Base-by-base conservation (phyloP, 345 rosid species). In the Bruguiera parviflora region DNA sequence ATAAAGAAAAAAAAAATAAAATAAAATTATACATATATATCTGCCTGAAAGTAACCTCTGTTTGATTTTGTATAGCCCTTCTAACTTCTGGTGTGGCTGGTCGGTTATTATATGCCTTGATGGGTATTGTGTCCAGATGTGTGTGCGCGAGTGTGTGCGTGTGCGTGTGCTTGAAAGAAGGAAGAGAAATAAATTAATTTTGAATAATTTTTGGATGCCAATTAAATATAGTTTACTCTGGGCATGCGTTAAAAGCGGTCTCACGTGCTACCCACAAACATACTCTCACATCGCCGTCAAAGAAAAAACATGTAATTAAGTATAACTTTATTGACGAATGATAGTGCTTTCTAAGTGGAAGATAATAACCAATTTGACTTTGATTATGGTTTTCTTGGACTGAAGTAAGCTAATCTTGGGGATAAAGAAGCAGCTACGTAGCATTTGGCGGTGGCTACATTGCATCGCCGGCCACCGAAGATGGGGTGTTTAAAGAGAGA, bases 201-300 rank as follows among this genome's bases (percentile, higher is more conserved):
- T 13, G 5, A 43, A 11, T 13, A 13, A 43, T 43, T 11, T 43
- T 43, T 43, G 5, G 49, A 15, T 43, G 19, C 5, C 49, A 43
- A 43, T 43, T 43, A 11, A 60, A 27, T n/a, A 70, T 46, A 19
- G 16, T 27, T 28, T 64, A 20, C 8, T 43, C 6, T 8, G 43
- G 5, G 88, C 90, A 84, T 71, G 90, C 86, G 76, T 27, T 53
- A 78, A 84, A 84, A 86, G 90, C 49, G 49, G 18, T 28, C 61
- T 72, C 88, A 81, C 86, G 84, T 87, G 91, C 83, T 79, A 32
- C 49, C 80, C 87, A 76, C 77, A 37, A 65, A 58, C 63, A 59
- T 21, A 53, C 46, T 27, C 46, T 27, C 46, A 43, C 16, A 10
- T 33, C 20, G 62, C 49, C 3, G 49, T 43, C 49, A 39, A 11